Evolutionary conservation across 1,284 basidiomycete species (phyloP).

Genomic region (Vanrija pseudolonga): DNA sequence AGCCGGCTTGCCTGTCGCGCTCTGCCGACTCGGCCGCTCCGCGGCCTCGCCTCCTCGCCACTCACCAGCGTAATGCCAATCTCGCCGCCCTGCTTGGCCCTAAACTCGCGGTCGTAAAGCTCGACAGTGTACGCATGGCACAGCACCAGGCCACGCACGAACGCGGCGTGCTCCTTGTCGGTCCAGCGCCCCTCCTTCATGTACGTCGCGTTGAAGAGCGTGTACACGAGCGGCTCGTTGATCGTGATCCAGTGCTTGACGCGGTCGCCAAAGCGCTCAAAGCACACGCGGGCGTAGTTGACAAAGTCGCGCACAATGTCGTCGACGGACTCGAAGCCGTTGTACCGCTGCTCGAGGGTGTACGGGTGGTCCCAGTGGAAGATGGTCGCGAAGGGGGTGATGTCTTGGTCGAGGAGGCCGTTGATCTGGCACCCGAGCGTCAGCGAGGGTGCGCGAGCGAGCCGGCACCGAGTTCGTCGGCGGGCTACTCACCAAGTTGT

Average conservation of each 20-base stretch:
- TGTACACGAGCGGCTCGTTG: constrained; percentile 39
- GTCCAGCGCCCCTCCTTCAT: constrained; percentile 7
- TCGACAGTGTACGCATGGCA: constrained; percentile 27
- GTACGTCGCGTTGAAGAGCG: constrained; percentile 5
- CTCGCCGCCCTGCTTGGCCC: constrained; percentile 19
- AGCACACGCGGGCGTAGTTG: constrained; percentile 64
- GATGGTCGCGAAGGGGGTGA: constrained; percentile 31
- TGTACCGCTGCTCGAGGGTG: constrained; percentile 63
- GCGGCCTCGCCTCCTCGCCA: too few species aligned
- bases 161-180: constrained; percentile 5
- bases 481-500: constrained; percentile 19
- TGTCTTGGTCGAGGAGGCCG: constrained; percentile 57
- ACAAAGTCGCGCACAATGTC: constrained; percentile 58
- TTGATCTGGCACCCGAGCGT: constrained; percentile 54
- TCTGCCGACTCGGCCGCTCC: too few species aligned
- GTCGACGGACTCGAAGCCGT: constrained; percentile 55
- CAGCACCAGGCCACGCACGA: constrained; percentile 19
- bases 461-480: too few species aligned
- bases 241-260: constrained; percentile 63
- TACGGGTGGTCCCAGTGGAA: constrained; percentile 66
- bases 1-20: too few species aligned
- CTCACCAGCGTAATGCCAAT: constrained; percentile 32
- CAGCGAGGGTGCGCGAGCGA: too few species aligned
- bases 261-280: constrained; percentile 65
- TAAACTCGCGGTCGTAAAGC: constrained; percentile 24